phyloP scores from a whole-genome alignment of 139 green algal species.

The Micractinium conductrix region DNA sequence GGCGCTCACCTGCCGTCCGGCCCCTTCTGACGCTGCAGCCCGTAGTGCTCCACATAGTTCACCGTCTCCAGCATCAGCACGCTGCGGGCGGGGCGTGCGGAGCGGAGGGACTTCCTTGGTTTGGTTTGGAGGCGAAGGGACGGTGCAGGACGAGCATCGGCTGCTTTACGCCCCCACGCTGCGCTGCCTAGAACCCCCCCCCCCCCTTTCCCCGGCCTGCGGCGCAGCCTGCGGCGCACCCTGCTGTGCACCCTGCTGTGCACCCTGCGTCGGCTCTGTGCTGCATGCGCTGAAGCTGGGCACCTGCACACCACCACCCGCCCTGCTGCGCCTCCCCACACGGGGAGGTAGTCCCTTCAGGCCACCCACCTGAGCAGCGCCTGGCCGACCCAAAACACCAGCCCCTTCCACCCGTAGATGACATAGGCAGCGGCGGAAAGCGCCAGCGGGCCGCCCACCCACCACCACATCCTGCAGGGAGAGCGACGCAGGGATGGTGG shows the following conservation, averaged over 20 bases:
- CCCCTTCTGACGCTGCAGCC: constrained; percentile 44
- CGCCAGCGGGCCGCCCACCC: constrained; percentile 32
- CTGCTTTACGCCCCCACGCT: no score
- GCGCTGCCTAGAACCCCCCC: no score
- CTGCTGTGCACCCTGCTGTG: no score
- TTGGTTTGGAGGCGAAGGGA: no score
- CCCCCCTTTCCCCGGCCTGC: no score
- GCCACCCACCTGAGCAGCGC: constrained; percentile 13
- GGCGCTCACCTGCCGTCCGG: constrained; percentile 36
- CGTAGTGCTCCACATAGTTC: constrained; percentile 76
- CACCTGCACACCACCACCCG: no score
- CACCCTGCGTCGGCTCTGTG: no score
- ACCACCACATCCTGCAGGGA: constrained; percentile 34
- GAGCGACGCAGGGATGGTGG: background rate
- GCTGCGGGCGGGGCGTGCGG: background rate
- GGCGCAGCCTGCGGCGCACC: no score
- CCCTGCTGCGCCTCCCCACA: no score
- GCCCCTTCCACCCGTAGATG: constrained; percentile 30
- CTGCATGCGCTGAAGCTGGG: no score
- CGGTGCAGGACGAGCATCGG: no score
- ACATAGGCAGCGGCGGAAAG: background rate
- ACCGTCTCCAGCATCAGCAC: constrained; percentile 38
- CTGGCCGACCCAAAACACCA: constrained; percentile 41
- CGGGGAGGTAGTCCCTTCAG: no score
- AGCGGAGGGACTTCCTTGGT: background rate